phyloP scores from a whole-genome alignment of 108 stramenopile genomes.

The Fragilaria radians region DNA sequence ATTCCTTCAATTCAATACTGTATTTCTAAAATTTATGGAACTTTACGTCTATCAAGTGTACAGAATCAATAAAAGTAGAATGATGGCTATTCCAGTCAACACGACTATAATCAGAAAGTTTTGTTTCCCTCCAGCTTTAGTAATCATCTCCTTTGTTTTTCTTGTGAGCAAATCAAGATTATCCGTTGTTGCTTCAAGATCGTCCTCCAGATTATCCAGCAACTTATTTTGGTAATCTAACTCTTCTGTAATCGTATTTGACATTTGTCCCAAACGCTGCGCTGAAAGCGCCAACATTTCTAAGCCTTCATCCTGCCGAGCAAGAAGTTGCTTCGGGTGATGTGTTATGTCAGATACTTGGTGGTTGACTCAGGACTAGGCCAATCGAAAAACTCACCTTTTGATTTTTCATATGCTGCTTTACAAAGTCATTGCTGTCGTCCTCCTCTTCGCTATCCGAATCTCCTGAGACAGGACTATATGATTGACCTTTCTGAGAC shows the following conservation, averaged over 20 bases:
- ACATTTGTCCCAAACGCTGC: constrained; percentile 67
- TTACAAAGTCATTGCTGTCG: constrained; percentile 33
- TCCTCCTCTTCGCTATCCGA: constrained; percentile 8
- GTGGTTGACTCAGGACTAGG: constrained; percentile 2
- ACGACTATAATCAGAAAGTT: constrained; percentile 70
- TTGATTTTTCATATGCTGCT: constrained; percentile 33
- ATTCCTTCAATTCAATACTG: not conserved
- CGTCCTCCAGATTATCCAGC: constrained; percentile 85
- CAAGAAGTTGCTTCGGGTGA: constrained; percentile 39
- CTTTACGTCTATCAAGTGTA: constrained; percentile 42
- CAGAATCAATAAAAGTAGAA: constrained; percentile 72
- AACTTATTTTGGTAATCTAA: constrained; percentile 83
- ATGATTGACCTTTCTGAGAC: not conserved
- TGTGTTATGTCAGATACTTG: not conserved
- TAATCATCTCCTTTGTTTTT: constrained; percentile 86
- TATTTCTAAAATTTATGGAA: too few relatives aligned
- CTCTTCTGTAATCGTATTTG: constrained; percentile 81
- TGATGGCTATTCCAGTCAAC: constrained; percentile 47
- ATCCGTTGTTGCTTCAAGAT: constrained; percentile 72
- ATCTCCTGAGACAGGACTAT: not conserved
- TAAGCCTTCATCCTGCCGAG: constrained; percentile 75
- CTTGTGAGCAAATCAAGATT: constrained; percentile 76
- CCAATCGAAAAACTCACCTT: constrained; percentile 24
- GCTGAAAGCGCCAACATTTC: constrained; percentile 72
- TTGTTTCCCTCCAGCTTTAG: constrained; percentile 70